Conservation (phyloP, 371 early-diverging fungal species). For the Rhizopus microsporus region DNA sequence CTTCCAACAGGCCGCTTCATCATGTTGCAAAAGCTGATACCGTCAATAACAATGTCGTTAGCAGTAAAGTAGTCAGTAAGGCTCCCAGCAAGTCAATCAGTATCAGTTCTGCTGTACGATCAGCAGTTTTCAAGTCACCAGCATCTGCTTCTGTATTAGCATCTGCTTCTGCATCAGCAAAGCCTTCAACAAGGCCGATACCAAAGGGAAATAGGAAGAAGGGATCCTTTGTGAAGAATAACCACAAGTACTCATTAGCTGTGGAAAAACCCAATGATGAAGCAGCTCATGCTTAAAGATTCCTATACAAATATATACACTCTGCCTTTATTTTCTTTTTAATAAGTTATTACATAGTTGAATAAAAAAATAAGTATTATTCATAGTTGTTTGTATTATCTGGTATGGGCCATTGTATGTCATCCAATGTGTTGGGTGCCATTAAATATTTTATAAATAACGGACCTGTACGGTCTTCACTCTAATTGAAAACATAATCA, state of each 20-base stretch:
- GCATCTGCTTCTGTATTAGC: not conserved
- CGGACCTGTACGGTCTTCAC: slow-evolving; percentile 4
- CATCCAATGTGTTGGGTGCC: slow-evolving; percentile 18
- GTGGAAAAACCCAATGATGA: slow-evolving; percentile 2
- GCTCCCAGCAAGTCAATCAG: not conserved
- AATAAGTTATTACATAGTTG: not conserved
- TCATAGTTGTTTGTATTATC: not conserved
- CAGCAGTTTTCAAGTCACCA: not conserved
- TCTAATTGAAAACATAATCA: slow-evolving; percentile 1
- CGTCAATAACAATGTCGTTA: too few relatives aligned
- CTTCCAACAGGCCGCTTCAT: not conserved
- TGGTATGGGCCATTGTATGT: slow-evolving; percentile 2
- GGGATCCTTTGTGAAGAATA: not conserved
- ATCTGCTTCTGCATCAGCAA: not conserved
- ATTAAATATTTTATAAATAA: slow-evolving; percentile 16
- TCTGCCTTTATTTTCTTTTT: not conserved
- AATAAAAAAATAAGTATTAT: not conserved
- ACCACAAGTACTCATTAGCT: slow-evolving; percentile 2
- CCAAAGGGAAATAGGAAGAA: not conserved
- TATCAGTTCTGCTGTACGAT: not conserved
- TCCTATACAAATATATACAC: not conserved
- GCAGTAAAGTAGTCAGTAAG: not conserved
- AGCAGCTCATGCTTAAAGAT: not conserved
- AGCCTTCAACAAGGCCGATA: not conserved
- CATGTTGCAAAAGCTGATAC: not conserved